phyloP scores from a whole-genome alignment of 306 rosid species.

The Lablab purpureus region DNA sequence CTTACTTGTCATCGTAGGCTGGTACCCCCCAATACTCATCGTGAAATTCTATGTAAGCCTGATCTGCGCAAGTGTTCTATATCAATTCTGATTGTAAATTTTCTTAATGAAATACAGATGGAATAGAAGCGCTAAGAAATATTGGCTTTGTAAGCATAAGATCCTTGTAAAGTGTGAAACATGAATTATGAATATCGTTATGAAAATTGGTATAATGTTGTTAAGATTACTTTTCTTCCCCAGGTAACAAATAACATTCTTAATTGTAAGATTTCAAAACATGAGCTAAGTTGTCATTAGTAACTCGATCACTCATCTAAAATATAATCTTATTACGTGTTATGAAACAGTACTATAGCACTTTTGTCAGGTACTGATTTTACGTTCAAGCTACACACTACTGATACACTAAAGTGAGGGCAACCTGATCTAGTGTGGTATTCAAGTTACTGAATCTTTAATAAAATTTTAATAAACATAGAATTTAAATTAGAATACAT shows the following conservation, averaged over 20 bases:
- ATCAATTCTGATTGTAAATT: constrained; percentile 41
- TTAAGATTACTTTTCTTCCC: not conserved
- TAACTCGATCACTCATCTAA: constrained; percentile 17
- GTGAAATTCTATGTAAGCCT: constrained; percentile 84
- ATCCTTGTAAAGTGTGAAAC: not conserved
- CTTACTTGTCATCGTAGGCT: constrained; percentile 84
- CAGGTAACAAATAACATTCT: not conserved
- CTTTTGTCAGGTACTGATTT: constrained; percentile 27
- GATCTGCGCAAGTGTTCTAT: constrained; percentile 61
- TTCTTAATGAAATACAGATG: not conserved
- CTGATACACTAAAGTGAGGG: constrained; percentile 1
- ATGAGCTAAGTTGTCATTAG: not conserved
- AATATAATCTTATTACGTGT: constrained; percentile 17
- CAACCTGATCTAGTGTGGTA: not conserved
- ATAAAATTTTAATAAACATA: not conserved
- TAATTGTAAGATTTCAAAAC: not conserved
- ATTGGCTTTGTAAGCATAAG: not conserved
- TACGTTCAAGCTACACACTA: not conserved
- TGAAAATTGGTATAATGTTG: not conserved
- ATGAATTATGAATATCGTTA: not conserved
- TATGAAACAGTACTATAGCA: not conserved
- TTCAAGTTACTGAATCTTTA: not conserved
- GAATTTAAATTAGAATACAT: not conserved
- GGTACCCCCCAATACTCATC: constrained; percentile 99
- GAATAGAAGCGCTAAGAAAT: not conserved